A percentile compares a stretch with the other conserved stretches of the same genome.
Conservation (phyloP, 371 early-diverging fungal genomes). For the Phascolomyces articulosus region DNA sequence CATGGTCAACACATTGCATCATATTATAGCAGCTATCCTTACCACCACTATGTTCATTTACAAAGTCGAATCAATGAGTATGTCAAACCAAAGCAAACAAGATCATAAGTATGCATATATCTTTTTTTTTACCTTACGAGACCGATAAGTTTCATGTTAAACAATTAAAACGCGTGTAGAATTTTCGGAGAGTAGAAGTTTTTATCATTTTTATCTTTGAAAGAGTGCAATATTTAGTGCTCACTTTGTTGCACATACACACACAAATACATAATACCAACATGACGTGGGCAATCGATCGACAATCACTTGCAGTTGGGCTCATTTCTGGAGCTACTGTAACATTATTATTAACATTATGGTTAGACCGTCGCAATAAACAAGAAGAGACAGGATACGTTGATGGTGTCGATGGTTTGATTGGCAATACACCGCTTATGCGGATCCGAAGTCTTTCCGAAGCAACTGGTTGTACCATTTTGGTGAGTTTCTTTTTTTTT, state of each 20-base stretch:
- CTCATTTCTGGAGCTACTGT: conserved; percentile 31
- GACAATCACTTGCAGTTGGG: conserved; percentile 28
- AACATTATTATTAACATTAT: conserved; percentile 15
- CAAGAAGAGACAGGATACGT: conserved; percentile 36
- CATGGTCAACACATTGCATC: conserved; percentile 94
- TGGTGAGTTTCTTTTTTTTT: conserved; percentile 47
- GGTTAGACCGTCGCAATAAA: background rate
- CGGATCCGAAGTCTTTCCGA: conserved; percentile 84
- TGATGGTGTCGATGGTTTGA: conserved; percentile 76
- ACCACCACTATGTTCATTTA: conserved; percentile 84
- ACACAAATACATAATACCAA: too few relatives aligned
- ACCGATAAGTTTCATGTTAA: conserved; percentile 44
- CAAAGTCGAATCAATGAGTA: background rate
- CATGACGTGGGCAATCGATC: conserved; percentile 15
- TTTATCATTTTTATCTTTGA: too few relatives aligned
- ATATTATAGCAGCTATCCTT: conserved; percentile 99
- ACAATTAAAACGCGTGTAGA: background rate
- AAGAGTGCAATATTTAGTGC: too few relatives aligned
- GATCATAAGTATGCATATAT: background rate
- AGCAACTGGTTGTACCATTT: conserved; percentile 88
- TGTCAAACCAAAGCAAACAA: too few relatives aligned
- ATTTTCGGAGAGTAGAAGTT: background rate
- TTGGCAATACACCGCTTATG: conserved; percentile 91
- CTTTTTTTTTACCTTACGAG: conserved; percentile 32
- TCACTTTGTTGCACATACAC: background rate